Conservation (phyloP, 768 basidiomycete genomes). For the Myochromella boudieri region DNA sequence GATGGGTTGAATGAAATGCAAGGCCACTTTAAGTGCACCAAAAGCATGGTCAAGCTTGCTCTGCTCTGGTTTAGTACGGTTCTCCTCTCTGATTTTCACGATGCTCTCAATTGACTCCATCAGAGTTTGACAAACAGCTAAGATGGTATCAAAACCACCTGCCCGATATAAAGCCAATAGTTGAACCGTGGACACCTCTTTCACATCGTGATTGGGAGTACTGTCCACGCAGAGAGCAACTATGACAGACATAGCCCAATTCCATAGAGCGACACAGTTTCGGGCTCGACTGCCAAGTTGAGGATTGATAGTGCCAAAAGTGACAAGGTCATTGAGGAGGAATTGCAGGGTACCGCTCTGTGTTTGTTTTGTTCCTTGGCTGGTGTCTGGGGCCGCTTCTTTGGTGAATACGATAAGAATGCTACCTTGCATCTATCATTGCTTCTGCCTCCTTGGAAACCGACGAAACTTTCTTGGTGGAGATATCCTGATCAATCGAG, state of each 20-base stretch:
- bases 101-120: slow-evolving; percentile 55
- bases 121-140: slow-evolving; percentile 55
- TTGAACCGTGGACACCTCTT: slow-evolving; percentile 88
- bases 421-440: slow-evolving; percentile 79
- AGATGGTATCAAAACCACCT: slow-evolving; percentile 71
- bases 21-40: slow-evolving; percentile 76
- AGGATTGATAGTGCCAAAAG: slow-evolving; percentile 71
- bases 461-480: not conserved
- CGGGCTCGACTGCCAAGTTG: slow-evolving; percentile 55
- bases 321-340: slow-evolving; percentile 79
- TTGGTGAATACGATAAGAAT: slow-evolving; percentile 77
- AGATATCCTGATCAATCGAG: slow-evolving; percentile 2
- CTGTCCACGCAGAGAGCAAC: slow-evolving; percentile 92
- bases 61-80: slow-evolving; percentile 54
- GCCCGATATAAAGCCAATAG: slow-evolving; percentile 70
- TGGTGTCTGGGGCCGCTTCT: slow-evolving; percentile 58
- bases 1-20: slow-evolving; percentile 75
- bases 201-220: slow-evolving; percentile 35
- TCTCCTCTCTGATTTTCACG: slow-evolving; percentile 47
- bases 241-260: slow-evolving; percentile 87
- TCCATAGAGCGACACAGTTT: slow-evolving; percentile 63
- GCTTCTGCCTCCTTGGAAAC: not conserved
- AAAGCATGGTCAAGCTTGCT: slow-evolving; percentile 76
- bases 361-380: slow-evolving; percentile 68
- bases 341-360: slow-evolving; percentile 73